Conservation (phyloP, 441 rosid species). For the Bocquillonia castaneifolia region DNA sequence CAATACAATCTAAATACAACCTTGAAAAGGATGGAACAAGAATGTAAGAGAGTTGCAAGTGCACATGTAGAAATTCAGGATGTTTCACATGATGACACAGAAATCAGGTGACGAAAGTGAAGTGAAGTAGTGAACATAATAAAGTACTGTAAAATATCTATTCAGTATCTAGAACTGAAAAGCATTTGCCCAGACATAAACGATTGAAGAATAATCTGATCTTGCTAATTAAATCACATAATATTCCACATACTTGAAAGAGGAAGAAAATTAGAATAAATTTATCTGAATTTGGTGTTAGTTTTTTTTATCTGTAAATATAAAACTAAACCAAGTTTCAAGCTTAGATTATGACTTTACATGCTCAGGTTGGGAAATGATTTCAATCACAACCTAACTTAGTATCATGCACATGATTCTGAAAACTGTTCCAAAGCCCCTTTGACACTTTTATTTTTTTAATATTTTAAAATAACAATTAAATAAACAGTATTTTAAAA, state of each 20-base stretch:
- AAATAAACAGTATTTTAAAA: too few relatives aligned
- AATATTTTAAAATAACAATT: too few relatives aligned
- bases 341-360: neutral
- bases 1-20: neutral
- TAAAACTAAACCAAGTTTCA: neutral
- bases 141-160: neutral
- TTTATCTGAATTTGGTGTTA: neutral
- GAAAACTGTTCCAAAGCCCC: neutral
- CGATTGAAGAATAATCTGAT: neutral
- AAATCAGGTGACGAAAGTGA: neutral
- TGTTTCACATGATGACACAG: neutral
- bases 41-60: neutral
- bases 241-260: neutral
- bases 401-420: neutral
- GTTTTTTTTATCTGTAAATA: neutral
- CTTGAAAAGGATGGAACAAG: neutral
- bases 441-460: too few relatives aligned
- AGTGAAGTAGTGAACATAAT: neutral
- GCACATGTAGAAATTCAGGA: neutral
- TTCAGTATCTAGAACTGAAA: neutral
- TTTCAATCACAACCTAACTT: too few relatives aligned
- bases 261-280: neutral
- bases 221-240: neutral
- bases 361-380: neutral
- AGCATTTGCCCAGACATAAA: neutral